A percentile compares a stretch with the other conserved stretches of the same genome.
These are phyloP conservation scores for Sporodiniella umbellata DNA, from an alignment of 371 early-diverging fungal species.

Conservation along the genomic window DNA sequence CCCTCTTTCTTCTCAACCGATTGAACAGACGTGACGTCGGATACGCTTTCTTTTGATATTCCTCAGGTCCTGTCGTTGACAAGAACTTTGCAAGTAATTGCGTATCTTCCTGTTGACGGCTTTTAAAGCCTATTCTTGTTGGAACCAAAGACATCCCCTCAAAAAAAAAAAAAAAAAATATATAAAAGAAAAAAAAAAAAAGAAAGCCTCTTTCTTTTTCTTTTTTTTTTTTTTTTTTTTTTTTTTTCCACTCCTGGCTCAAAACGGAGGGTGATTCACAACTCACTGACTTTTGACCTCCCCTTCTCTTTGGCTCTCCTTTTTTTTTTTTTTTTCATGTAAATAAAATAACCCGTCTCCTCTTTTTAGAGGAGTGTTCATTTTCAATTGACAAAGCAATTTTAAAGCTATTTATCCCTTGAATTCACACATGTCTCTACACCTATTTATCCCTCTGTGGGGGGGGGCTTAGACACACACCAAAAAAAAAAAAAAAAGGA, in stretches of 20 bases:
- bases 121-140: no score
- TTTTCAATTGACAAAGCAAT: no score
- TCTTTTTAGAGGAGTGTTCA: no score
- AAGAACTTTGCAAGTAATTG: conserved; percentile 35
- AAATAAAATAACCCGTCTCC: neutral
- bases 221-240: neutral
- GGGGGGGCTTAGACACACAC: no score
- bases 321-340: neutral
- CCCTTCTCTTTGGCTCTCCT: neutral
- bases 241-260: no score
- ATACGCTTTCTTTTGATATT: conserved; percentile 7
- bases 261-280: no score
- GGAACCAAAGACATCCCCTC: no score
- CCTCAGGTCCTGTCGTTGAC: conserved; percentile 34
- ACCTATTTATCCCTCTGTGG: no score
- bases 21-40: no score
- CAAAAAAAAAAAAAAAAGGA: no score
- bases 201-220: neutral
- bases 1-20: no score
- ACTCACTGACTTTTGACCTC: neutral
- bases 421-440: neutral
- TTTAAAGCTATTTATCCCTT: no score
- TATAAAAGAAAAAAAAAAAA: neutral
- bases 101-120: conserved; percentile 27
- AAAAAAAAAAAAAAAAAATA: neutral